phyloP scores from a whole-genome alignment of 2,329 filamentous ascomycete species.

The Intubia oerlemansii region DNA sequence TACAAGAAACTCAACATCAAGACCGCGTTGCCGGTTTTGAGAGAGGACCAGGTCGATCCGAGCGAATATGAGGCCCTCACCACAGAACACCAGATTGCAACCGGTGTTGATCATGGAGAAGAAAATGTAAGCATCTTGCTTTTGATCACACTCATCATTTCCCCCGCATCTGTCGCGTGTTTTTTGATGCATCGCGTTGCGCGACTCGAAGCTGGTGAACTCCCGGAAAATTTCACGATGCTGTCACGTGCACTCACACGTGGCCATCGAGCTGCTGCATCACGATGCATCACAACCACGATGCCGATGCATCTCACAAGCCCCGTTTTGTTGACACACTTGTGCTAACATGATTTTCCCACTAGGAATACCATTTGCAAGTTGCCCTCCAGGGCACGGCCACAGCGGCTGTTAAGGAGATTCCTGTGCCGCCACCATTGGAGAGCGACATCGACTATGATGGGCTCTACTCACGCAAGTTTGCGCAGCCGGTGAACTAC shows the following conservation, averaged over 20 bases:
- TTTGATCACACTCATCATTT: slow-evolving; percentile 3
- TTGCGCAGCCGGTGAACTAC: slow-evolving; percentile 74
- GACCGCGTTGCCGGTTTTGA: slow-evolving; percentile 67
- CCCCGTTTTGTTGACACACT: background rate
- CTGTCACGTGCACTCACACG: too few species aligned
- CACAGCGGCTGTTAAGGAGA: slow-evolving; percentile 35
- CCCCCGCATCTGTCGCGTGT: background rate
- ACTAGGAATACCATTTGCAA: slow-evolving; percentile 86
- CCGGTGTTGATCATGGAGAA: slow-evolving; percentile 90
- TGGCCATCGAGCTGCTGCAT: too few species aligned
- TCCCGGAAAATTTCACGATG: too few species aligned
- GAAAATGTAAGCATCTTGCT: slow-evolving; percentile 60
- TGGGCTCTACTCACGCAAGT: slow-evolving; percentile 59
- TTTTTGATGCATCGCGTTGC: too few species aligned
- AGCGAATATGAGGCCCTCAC: slow-evolving; percentile 71
- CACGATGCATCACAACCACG: too few species aligned
- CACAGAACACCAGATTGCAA: slow-evolving; percentile 71
- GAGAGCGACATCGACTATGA: slow-evolving; percentile 61
- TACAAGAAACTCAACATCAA: slow-evolving; percentile 87
- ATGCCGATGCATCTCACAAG: too few species aligned
- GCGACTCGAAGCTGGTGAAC: too few species aligned
- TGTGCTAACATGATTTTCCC: background rate
- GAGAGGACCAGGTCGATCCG: slow-evolving; percentile 78
- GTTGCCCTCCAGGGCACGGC: slow-evolving; percentile 43
- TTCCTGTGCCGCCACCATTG: slow-evolving; percentile 42